A percentile compares a stretch with the other conserved stretches of the same genome.
These are phyloP conservation scores for Ophiostoma populinum DNA, from an alignment of 2,329 filamentous ascomycete species.

Conservation along the genomic window DNA sequence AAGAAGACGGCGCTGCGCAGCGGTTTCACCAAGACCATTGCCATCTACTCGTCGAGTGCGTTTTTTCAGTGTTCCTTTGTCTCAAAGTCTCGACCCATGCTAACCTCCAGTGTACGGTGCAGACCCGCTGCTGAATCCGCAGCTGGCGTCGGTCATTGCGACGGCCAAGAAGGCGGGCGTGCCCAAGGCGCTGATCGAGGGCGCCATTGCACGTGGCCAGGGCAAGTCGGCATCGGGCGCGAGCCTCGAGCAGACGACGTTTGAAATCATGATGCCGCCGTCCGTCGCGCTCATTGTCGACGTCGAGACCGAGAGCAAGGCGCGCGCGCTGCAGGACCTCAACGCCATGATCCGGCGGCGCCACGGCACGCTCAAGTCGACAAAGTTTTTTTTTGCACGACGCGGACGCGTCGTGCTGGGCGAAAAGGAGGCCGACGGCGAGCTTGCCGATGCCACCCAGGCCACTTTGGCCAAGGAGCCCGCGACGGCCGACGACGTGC, in stretches of 20 bases:
- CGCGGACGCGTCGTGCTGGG: constrained; percentile 60
- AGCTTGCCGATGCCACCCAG: constrained; percentile 56
- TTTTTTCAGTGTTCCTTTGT: constrained; percentile 2
- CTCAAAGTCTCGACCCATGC: no score
- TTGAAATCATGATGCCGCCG: constrained; percentile 67
- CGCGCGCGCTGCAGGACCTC: constrained; percentile 56
- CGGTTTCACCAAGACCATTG: constrained; percentile 53
- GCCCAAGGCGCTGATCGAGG: constrained; percentile 63
- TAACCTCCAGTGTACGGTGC: constrained; percentile 33
- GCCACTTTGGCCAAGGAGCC: neutral
- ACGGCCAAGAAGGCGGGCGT: constrained; percentile 73
- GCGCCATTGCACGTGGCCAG: constrained; percentile 74
- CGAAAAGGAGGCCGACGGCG: constrained; percentile 41
- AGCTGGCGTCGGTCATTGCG: constrained; percentile 51
- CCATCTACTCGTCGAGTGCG: constrained; percentile 56
- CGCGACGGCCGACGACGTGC: constrained; percentile 51
- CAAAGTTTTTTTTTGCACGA: constrained; percentile 70
- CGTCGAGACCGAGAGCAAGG: constrained; percentile 68
- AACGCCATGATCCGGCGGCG: constrained; percentile 52
- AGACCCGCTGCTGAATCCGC: constrained; percentile 56
- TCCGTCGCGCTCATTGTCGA: constrained; percentile 69
- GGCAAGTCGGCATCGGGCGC: constrained; percentile 60
- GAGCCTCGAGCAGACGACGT: constrained; percentile 56
- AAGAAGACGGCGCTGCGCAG: constrained; percentile 59
- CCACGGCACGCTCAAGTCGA: constrained; percentile 54